phyloP scores from a whole-genome alignment of 169 alveolate genomes.

The Plasmodium malariae region DNA sequence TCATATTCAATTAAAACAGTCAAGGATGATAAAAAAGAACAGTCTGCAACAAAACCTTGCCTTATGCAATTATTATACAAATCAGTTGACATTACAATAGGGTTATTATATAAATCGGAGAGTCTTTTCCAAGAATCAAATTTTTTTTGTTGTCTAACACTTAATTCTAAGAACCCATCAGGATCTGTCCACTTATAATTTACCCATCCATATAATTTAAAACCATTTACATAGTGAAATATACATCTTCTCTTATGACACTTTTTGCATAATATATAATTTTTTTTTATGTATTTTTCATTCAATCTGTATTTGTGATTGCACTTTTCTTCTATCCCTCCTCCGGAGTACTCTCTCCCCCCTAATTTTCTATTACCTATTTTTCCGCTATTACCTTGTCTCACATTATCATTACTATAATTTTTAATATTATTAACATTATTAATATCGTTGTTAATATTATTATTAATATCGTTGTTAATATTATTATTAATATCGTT shows the following conservation, averaged over 20 bases:
- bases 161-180: slow-evolving; percentile 83
- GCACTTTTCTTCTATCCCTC: background rate
- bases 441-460: too few species aligned
- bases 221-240: slow-evolving; percentile 57
- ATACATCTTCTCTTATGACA: slow-evolving; percentile 67
- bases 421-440: background rate
- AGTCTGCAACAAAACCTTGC: slow-evolving; percentile 95
- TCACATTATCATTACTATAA: background rate
- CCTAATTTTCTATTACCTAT: background rate
- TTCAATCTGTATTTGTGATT: slow-evolving; percentile 44
- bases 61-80: slow-evolving; percentile 85
- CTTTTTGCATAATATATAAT: slow-evolving; percentile 26
- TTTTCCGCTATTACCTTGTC: background rate
- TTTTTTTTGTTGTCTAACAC: slow-evolving; percentile 82
- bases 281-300: slow-evolving; percentile 51
- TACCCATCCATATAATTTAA: slow-evolving; percentile 78
- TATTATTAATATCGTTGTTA: too few species aligned
- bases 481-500: too few species aligned
- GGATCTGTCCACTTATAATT: slow-evolving; percentile 88
- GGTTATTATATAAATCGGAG: slow-evolving; percentile 77
- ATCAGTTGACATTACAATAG: slow-evolving; percentile 77
- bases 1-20: slow-evolving; percentile 93
- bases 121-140: slow-evolving; percentile 85
- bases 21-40: slow-evolving; percentile 92
- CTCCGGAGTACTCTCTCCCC: too few species aligned